phyloP scores from a whole-genome alignment of 2,329 filamentous ascomycete genomes.

The Aspergillus neoniger region DNA sequence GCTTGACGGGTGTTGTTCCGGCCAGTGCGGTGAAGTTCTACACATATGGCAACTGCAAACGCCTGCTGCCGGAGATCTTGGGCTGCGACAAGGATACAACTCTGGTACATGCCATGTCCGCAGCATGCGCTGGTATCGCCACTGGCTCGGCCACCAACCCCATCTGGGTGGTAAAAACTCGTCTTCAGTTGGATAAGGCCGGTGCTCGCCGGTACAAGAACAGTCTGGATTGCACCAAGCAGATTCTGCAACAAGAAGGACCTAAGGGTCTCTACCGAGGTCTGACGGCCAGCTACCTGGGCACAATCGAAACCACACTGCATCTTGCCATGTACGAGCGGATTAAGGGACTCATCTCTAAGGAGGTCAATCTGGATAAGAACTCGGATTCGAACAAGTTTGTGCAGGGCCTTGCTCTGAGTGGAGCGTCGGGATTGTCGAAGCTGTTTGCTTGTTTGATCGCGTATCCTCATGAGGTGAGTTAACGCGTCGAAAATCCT shows the following conservation, averaged over 20 bases:
- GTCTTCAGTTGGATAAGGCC: constrained; percentile 55
- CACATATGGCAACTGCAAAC: constrained; percentile 43
- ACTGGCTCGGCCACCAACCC: constrained; percentile 42
- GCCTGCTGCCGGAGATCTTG: constrained; percentile 32
- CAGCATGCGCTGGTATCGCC: constrained; percentile 38
- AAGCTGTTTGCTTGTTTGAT: constrained; percentile 37
- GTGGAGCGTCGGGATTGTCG: constrained; percentile 37
- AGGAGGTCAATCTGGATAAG: constrained; percentile 15
- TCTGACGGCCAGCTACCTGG: constrained; percentile 67
- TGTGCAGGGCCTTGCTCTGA: constrained; percentile 24
- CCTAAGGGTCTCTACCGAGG: constrained; percentile 85
- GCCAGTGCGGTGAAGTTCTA: constrained; percentile 45
- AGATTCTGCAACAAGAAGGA: constrained; percentile 84
- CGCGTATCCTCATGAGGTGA: constrained; percentile 41
- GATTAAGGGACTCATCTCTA: constrained; percentile 32
- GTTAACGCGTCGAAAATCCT: background rate
- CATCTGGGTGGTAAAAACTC: constrained; percentile 66
- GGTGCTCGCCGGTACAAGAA: constrained; percentile 42
- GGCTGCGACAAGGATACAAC: constrained; percentile 33
- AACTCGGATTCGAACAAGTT: constrained; percentile 18
- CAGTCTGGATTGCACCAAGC: constrained; percentile 69
- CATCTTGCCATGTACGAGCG: constrained; percentile 41
- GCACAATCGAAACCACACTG: constrained; percentile 39
- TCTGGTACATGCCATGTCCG: constrained; percentile 37
- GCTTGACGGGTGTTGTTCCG: constrained; percentile 42